Base-by-base conservation (phyloP, 2,329 filamentous ascomycete genomes). In the Aspergillus niger region DNA sequence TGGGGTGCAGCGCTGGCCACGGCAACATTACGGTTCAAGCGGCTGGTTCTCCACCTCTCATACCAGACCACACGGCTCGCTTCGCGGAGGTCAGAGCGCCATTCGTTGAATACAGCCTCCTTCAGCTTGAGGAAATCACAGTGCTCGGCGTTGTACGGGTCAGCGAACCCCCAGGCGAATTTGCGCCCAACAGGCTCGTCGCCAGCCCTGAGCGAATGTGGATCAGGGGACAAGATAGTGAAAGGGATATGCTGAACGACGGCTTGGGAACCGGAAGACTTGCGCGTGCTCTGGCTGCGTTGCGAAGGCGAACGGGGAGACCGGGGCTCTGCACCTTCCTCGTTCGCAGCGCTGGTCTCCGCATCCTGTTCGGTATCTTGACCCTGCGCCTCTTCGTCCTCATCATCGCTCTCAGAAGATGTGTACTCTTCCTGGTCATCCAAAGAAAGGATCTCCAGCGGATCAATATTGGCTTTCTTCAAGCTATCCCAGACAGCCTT, bases 81-180 rank as follows among this genome's bases (percentile, higher is more conserved):
- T 76, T 97, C 92, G 62, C 94, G 89, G 62, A 99, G 82, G 74
- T 99, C 95, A 47, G 85, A 85, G 54, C 94, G 89, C 95, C 95
- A 99, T 72, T 98, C 94, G 66, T 83, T 88, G 76, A 99, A 99
- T 32, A 99, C 91, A 7, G 90, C 89, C 61, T 98, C 93, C 79
- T 95, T 95, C 67, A 99, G 84, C 63, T 89, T 89, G 58, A 90
- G 82, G 76, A 97, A 99, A 77, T 99, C 95, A 79, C 95, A 99
- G 79, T 99, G 95, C 69, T 91, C 86, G 30, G 88, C 83, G 70
- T 98, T 89, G 80, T 95, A 93, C 0, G 95, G 95, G 72, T 98
- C 92, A 4, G 95, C 95, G 69, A 97, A 96, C 6, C 95, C 95
- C 95, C 95, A 99, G 0, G 95, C 91, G 75, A 98, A 99, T 65